Evolutionary conservation across 1,284 basidiomycete species (phyloP), one percentile per base, ranked within the genome.

Genomic region (Athelia sp.): DNA sequence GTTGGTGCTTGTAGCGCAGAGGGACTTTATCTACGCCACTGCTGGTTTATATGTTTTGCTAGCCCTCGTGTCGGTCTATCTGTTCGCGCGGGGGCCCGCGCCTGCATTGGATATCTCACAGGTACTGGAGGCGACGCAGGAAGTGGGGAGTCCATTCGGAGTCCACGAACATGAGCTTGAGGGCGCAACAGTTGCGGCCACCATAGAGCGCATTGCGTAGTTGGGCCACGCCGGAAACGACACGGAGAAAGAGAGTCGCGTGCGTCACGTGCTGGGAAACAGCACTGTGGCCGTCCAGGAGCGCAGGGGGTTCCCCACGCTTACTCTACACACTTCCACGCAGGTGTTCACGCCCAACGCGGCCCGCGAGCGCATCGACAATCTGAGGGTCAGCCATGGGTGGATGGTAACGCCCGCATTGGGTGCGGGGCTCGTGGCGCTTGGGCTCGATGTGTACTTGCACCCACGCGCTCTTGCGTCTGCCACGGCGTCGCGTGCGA

Each of bases 1-100:
- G 6, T n/a, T 40, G n/a, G 36, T 40, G 9, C 36, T 40, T n/a
- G 15, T 21, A 9, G 36, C 36, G 15, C n/a, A 40, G 19, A 17
- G 9, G 15, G 19, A 40, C 36, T 40, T 40, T n/a, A n/a, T 40
- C 6, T 40, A 21, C 19, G 15, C 15, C 36, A 40, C 36, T 21
- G 36, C 36, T 6, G 36, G n/a, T n/a, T 40, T 40, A n/a, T 40
- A 40, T 40, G 36, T n/a, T n/a, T n/a, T 40, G n/a, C n/a, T 40
- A n/a, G 15, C 8, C 9, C 8, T 21, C n/a, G 15, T n/a, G n/a
- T n/a, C n/a, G 9, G 6, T 40, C 9, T 40, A 8, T n/a, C 4
- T 21, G 4, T 40, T 40, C 36, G 15, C 8, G 36, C 6, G 36
- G 19, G n/a, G 4, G 19, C n/a, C 36, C 4, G 36, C 36, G n/a